Conservation (phyloP, 306 rosid genomes). For the Carpinus fangiana region DNA sequence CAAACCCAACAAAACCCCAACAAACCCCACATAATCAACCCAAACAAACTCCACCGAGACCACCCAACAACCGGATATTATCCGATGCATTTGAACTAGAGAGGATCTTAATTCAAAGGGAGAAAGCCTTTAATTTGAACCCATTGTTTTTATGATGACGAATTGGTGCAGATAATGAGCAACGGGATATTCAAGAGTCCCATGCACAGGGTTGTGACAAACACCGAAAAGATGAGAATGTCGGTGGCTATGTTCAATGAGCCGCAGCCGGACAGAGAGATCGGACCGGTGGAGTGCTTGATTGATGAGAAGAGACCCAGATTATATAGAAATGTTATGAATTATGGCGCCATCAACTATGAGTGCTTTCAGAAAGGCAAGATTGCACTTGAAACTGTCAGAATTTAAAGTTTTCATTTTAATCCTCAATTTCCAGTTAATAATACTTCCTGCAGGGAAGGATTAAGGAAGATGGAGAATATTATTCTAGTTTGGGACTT, state of each 20-base stretch:
- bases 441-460: too few relatives aligned
- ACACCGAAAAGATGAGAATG: conserved; percentile 45
- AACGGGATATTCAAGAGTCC: conserved; percentile 58
- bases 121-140: not conserved
- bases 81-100: too few relatives aligned
- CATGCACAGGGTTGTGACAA: conserved; percentile 47
- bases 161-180: conserved; percentile 46
- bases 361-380: conserved; percentile 52
- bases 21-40: too few relatives aligned
- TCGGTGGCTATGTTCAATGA: conserved; percentile 44
- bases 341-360: conserved; percentile 43
- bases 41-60: too few relatives aligned
- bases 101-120: too few relatives aligned
- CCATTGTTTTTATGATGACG: not conserved
- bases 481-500: too few relatives aligned
- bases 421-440: not conserved
- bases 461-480: too few relatives aligned
- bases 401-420: not conserved
- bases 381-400: conserved; percentile 43
- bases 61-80: too few relatives aligned
- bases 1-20: too few relatives aligned
- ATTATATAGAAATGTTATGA: conserved; percentile 38
- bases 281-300: conserved; percentile 43
- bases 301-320: conserved; percentile 43
- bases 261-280: conserved; percentile 48